Base-by-base conservation (phyloP, 495 filamentous ascomycete species). In the Penicillium soppii region DNA sequence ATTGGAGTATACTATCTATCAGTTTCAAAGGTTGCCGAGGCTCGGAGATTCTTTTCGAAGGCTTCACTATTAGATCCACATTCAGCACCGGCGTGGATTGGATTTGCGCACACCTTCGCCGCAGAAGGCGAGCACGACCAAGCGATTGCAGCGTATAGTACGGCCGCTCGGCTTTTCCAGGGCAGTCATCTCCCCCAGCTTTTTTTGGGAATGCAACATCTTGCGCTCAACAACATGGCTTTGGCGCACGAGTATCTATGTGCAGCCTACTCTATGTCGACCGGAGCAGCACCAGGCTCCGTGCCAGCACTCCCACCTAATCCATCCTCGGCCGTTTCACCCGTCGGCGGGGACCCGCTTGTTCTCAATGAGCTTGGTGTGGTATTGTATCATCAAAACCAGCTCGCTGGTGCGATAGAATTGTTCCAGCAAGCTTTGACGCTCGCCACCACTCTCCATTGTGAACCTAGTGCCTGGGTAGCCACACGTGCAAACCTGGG, bases 41-140 rank as follows among this genome's bases (percentile, higher is more conserved):
- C 94, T 4, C 85, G 94, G 1, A 85, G 91, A 12, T 97, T 90
- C 73, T 99, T 99, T 70, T 92, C 88, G 52, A 99, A 99, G 76
- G 88, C 94, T 10, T 91, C 86, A 55, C 87, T 96, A 79, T 89
- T 99, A 82, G 91, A 99, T 63, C 90, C 94, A 23, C 94, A 97
- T 72, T 97, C 95, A 58, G 95, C 94, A 5, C 90, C 95, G 5
- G 94, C 94, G 32, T 99, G 94, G 94, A 97, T 99, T 52, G 94
- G 94, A 7, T 99, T 99, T 69, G 94, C 94, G 19, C 94, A 99
- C 73, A 99, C 95, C 1, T 99, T 99, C 65, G 95, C 94, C n/a
- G 92, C 92, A n/a, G 94, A 99, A 69, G 94, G 95, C 46, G 94
- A 99, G 70, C 91, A 97, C 69, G 94, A 99, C 64, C 94, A 99